Conservation (phyloP, 1,284 basidiomycete genomes). For the Malassezia sp. region DNA sequence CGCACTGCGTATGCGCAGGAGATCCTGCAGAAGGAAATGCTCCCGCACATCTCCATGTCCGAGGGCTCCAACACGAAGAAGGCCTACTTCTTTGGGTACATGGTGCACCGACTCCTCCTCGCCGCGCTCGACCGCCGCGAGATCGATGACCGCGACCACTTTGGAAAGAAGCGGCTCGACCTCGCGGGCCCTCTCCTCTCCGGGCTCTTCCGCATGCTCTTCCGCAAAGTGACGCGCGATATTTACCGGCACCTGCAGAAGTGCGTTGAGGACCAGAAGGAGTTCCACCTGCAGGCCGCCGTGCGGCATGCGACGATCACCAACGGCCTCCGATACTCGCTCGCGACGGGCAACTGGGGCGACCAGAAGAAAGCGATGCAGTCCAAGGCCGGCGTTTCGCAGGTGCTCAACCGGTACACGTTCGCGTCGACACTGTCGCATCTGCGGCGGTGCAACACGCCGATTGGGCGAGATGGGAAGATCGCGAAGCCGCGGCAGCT, state of each 20-base stretch:
- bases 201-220: constrained; percentile 92
- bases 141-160: constrained; percentile 97
- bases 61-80: constrained; percentile 97
- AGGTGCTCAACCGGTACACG: constrained; percentile 95
- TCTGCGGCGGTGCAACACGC: constrained; percentile 93
- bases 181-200: constrained; percentile 88
- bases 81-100: constrained; percentile 99
- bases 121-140: constrained; percentile 89
- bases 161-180: constrained; percentile 95
- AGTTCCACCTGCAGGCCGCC: constrained; percentile 81
- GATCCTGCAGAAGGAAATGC: constrained; percentile 95
- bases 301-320: constrained; percentile 92
- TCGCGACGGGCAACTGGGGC: constrained; percentile 98
- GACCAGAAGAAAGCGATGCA: constrained; percentile 95
- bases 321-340: constrained; percentile 92
- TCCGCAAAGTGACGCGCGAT: constrained; percentile 90
- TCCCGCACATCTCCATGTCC: constrained; percentile 90
- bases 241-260: constrained; percentile 90
- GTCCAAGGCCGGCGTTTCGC: constrained; percentile 89
- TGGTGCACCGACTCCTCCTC: constrained; percentile 89
- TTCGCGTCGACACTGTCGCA: constrained; percentile 97
- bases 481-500: constrained; percentile 98
- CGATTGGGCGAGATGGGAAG: constrained; percentile 94
- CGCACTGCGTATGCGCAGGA: constrained; percentile 94
- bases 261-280: constrained; percentile 90